These are phyloP conservation scores for Aspergillus melleus DNA, from an alignment of 2,329 filamentous ascomycete species.

Conservation along the genomic window DNA sequence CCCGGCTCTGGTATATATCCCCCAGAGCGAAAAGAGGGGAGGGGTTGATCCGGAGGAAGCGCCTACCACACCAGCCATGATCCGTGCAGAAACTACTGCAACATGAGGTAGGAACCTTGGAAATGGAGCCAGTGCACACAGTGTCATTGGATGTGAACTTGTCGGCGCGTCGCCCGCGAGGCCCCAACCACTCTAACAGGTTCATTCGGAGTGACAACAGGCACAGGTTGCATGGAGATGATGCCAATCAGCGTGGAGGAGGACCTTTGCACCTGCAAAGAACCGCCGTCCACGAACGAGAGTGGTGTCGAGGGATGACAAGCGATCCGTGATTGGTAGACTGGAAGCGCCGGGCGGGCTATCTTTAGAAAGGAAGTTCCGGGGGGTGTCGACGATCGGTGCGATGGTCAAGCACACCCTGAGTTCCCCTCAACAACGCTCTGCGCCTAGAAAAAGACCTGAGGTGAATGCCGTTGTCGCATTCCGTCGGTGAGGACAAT, in stretches of 20 bases:
- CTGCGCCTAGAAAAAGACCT: neutral
- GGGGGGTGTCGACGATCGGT: neutral
- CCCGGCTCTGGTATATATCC: conserved; percentile 32
- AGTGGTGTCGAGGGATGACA: conserved; percentile 10
- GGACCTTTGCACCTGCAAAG: conserved; percentile 19
- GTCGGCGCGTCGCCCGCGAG: conserved; percentile 20
- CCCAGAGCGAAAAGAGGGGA: conserved; percentile 9
- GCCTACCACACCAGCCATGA: conserved; percentile 13
- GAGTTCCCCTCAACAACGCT: neutral
- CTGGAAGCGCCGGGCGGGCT: conserved; percentile 30
- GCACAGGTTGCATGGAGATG: neutral
- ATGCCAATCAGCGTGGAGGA: conserved; percentile 17
- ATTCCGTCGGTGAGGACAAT: neutral
- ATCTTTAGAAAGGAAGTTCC: conserved; percentile 29
- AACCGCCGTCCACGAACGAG: conserved; percentile 17
- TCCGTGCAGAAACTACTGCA: conserved; percentile 36
- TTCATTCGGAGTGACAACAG: conserved; percentile 1
- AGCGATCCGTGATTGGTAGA: conserved; percentile 22
- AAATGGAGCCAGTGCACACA: conserved; percentile 6
- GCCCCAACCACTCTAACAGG: conserved; percentile 14
- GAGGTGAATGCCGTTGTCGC: neutral
- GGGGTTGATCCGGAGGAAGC: conserved; percentile 16
- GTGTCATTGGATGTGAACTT: conserved; percentile 19
- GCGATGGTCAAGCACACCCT: neutral
- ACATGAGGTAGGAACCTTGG: conserved; percentile 25